These are phyloP conservation scores for Cercospora zeina DNA, from an alignment of 2,329 filamentous ascomycete species.

Conservation along the genomic window DNA sequence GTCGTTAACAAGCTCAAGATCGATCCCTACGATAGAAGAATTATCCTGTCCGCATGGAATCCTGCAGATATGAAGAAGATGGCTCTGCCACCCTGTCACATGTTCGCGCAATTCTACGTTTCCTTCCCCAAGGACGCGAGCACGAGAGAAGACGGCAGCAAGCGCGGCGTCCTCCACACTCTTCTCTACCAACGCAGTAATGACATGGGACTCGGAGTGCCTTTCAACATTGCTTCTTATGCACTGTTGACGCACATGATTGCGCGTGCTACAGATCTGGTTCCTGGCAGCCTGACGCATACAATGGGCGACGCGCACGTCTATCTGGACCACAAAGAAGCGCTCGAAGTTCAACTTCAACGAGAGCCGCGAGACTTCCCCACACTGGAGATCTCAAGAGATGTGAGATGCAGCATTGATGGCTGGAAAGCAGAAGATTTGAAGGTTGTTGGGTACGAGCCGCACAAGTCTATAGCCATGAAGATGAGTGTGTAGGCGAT, in stretches of 20 bases:
- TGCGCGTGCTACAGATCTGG: slow-evolving; percentile 78
- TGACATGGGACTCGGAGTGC: slow-evolving; percentile 95
- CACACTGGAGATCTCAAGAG: slow-evolving; percentile 68
- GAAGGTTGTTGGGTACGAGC: slow-evolving; percentile 81
- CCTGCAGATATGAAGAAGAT: slow-evolving; percentile 80
- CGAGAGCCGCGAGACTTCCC: slow-evolving; percentile 82
- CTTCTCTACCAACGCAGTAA: slow-evolving; percentile 91
- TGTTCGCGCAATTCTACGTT: slow-evolving; percentile 97
- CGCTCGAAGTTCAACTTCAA: slow-evolving; percentile 75
- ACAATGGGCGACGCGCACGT: slow-evolving; percentile 99
- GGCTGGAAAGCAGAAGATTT: slow-evolving; percentile 90
- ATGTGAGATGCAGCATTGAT: slow-evolving; percentile 74
- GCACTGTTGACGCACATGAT: slow-evolving; percentile 94
- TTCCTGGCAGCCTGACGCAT: slow-evolving; percentile 85
- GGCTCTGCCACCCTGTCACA: slow-evolving; percentile 92
- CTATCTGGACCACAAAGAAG: slow-evolving; percentile 89
- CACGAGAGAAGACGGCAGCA: slow-evolving; percentile 36
- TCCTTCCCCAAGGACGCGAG: slow-evolving; percentile 59
- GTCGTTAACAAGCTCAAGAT: slow-evolving; percentile 82
- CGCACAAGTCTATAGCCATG: slow-evolving; percentile 91
- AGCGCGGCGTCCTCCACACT: slow-evolving; percentile 74
- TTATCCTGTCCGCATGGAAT: slow-evolving; percentile 94
- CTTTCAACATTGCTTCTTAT: slow-evolving; percentile 97
- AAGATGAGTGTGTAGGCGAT: slow-evolving; percentile 79
- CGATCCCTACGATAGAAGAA: slow-evolving; percentile 83